phyloP scores from a whole-genome alignment of 345 rosid species.

The Pugionium dolabratum region DNA sequence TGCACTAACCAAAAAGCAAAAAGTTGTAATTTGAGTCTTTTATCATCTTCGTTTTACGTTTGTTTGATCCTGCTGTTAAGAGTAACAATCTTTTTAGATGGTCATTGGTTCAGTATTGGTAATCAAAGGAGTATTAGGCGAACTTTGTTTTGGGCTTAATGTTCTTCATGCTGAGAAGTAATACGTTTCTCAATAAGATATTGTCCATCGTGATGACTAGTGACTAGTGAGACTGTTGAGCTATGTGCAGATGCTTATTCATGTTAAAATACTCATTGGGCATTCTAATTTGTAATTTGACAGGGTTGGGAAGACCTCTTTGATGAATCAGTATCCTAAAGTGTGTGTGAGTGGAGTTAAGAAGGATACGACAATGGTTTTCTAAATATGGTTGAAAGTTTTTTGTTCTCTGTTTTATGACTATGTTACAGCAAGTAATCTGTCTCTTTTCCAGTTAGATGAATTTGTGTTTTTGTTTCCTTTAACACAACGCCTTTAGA shows the following conservation, averaged over 20 bases:
- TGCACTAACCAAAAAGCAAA: background rate
- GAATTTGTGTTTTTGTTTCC: constrained; percentile 33
- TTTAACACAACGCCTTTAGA: constrained; percentile 49
- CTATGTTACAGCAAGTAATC: background rate
- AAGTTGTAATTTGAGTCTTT: background rate
- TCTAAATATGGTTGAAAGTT: background rate
- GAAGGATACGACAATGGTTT: background rate
- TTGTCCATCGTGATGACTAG: background rate
- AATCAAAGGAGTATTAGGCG: too few species aligned
- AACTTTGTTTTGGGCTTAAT: background rate
- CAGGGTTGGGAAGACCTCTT: constrained; percentile 96
- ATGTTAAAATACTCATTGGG: background rate
- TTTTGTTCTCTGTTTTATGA: background rate
- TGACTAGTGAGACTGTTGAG: background rate
- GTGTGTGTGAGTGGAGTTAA: background rate
- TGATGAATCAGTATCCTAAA: constrained; percentile 93
- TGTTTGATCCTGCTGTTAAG: background rate
- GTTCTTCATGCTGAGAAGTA: background rate
- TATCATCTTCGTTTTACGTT: background rate
- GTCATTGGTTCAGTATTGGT: background rate
- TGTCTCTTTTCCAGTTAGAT: background rate
- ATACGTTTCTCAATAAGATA: too few species aligned
- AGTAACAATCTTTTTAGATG: background rate
- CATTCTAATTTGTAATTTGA: constrained; percentile 14
- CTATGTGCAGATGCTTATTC: background rate